phyloP scores from a whole-genome alignment of 768 basidiomycete genomes.

The Pulveroboletus ravenelii region DNA sequence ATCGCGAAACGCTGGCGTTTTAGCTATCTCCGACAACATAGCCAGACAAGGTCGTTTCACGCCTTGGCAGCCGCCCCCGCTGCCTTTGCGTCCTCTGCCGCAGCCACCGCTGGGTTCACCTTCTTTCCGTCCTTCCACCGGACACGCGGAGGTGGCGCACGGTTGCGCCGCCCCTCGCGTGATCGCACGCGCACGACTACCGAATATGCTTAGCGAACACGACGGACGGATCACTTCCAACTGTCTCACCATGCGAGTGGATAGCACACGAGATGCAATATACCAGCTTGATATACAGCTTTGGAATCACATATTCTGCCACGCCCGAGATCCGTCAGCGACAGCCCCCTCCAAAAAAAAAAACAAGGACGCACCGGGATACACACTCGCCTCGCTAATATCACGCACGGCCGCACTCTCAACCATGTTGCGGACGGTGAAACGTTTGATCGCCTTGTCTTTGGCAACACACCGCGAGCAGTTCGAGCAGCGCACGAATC shows the following conservation, averaged over 20 bases:
- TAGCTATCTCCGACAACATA: background rate
- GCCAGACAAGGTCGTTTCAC: conserved; percentile 25
- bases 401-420: conserved; percentile 98
- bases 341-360: too few relatives aligned
- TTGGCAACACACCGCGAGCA: conserved; percentile 97
- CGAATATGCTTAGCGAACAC: background rate
- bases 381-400: conserved; percentile 93
- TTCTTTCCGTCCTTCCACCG: conserved; percentile 96
- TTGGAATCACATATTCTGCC: conserved; percentile 90
- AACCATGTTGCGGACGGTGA: conserved; percentile 99
- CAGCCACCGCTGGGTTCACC: conserved; percentile 92
- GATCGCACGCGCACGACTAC: conserved; percentile 97
- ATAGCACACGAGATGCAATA: conserved; percentile 99
- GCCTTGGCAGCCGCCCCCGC: conserved; percentile 48
- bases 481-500: conserved; percentile 96
- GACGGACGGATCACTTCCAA: background rate
- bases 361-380: conserved; percentile 52
- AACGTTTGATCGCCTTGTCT: conserved; percentile 99
- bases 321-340: background rate
- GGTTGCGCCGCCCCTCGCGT: conserved; percentile 92
- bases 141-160: conserved; percentile 92
- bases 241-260: conserved; percentile 86
- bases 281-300: conserved; percentile 96
- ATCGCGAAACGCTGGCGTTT: conserved; percentile 5
- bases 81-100: conserved; percentile 84